phyloP scores from a whole-genome alignment of 306 rosid species.

The Gastrolobium villosum region DNA sequence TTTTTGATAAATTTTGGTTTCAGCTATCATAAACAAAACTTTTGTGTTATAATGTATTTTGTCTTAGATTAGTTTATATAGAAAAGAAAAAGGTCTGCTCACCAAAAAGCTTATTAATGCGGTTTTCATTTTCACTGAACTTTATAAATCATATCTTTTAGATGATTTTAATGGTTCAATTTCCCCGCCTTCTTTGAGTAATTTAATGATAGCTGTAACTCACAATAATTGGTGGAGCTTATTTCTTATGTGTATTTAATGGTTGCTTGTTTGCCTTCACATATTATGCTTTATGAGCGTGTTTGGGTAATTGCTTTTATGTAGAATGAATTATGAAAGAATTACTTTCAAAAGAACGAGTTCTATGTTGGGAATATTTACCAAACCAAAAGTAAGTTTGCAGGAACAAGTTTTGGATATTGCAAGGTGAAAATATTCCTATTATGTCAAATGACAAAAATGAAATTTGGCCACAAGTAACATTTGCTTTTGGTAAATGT shows the following conservation, averaged over 20 bases:
- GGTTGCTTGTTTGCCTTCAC: constrained; percentile 28
- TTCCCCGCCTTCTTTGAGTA: constrained; percentile 17
- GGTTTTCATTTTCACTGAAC: constrained; percentile 29
- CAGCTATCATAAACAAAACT: constrained; percentile 20
- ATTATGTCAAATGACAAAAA: constrained; percentile 18
- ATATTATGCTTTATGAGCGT: constrained; percentile 34
- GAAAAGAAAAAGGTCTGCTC: constrained; percentile 3
- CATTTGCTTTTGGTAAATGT: constrained; percentile 12
- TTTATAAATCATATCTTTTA: constrained; percentile 20
- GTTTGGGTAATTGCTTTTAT: constrained; percentile 14
- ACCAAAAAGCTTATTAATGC: constrained; percentile 20
- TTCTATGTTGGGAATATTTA: constrained; percentile 39
- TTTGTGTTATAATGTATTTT: constrained; percentile 37
- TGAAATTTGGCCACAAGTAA: constrained; percentile 32
- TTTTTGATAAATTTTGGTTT: constrained; percentile 36
- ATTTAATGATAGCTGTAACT: constrained; percentile 38
- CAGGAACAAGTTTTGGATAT: constrained; percentile 18
- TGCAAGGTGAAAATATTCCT: constrained; percentile 10
- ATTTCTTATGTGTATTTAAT: constrained; percentile 11
- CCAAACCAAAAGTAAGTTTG: constrained; percentile 13
- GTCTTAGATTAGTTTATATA: constrained; percentile 24
- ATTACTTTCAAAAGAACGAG: constrained; percentile 1
- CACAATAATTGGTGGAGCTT: constrained; percentile 32
- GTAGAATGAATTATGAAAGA: constrained; percentile 26
- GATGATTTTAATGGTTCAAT: constrained; percentile 23